A percentile compares a stretch with the other conserved stretches of the same genome.
These are phyloP conservation scores for Hypoxylon sp. DNA, from an alignment of 2,329 filamentous ascomycete genomes.

Conservation along the genomic window DNA sequence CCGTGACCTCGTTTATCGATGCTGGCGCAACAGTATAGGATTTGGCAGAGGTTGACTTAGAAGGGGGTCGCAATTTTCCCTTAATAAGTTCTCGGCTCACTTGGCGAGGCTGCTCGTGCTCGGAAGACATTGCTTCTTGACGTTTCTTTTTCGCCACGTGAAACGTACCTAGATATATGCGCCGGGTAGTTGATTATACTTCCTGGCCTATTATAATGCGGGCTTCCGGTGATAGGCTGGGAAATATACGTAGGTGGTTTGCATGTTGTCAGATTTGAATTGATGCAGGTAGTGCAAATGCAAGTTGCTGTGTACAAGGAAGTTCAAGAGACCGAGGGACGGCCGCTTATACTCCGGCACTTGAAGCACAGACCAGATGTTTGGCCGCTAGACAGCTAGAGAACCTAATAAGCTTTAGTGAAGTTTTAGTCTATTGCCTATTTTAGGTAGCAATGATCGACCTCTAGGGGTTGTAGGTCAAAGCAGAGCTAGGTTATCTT, in stretches of 20 bases:
- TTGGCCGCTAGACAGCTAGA: background rate
- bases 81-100: slow-evolving; percentile 34
- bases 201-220: slow-evolving; percentile 1
- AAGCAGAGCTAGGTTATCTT: too few species aligned
- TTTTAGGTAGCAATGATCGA: slow-evolving; percentile 14
- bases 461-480: too few species aligned
- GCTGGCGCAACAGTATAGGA: slow-evolving; percentile 42
- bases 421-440: slow-evolving; percentile 5
- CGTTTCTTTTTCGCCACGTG: slow-evolving; percentile 1
- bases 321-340: slow-evolving; percentile 19
- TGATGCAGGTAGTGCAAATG: slow-evolving; percentile 1
- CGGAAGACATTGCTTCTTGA: slow-evolving; percentile 9
- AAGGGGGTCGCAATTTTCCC: slow-evolving; percentile 38
- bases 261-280: slow-evolving; percentile 15
- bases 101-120: slow-evolving; percentile 17
- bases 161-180: slow-evolving; percentile 1
- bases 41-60: slow-evolving; percentile 31
- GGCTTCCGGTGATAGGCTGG: slow-evolving; percentile 11
- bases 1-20: slow-evolving; percentile 38
- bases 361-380: slow-evolving; percentile 18
- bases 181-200: slow-evolving; percentile 7
- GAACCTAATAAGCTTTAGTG: background rate
- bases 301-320: too few species aligned
- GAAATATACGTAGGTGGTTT: slow-evolving; percentile 11
- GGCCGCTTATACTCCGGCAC: slow-evolving; percentile 32